Base-by-base conservation (phyloP, 306 rosid genomes). In the Luffa aegyptiaca region DNA sequence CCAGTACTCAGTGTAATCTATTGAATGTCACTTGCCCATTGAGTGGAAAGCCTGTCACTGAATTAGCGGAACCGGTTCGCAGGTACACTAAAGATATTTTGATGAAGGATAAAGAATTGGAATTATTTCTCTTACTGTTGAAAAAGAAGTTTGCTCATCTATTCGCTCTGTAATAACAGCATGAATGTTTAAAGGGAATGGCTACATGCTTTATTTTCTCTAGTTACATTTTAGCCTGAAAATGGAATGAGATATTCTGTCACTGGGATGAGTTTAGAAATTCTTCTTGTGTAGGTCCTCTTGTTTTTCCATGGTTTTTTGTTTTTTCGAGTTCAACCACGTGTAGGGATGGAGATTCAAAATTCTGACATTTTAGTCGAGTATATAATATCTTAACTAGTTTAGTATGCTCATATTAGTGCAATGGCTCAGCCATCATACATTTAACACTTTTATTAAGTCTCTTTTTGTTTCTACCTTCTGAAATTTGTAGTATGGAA, bases 61-160 rank as follows among this genome's bases (percentile, higher is more conserved):
- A 91, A 78, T 91, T 95, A 66, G 79, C 21, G 21, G 86, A 93
- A 78, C 98, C 98, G 48, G 92, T 95, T 82, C 90, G 98, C 86
- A 92, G 97, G 99, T 95, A 88, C 18, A 76, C 76, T 76, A 75
- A 21, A 53, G 0, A 72, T 39, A 11, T 37, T 70, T 21, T 76
- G 63, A 51, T 77, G 37, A 52, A 11, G 41, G 13, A 8, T 52
- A 20, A 74, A 61, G 26, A 61, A n/a, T 48, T 53, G 51, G 13
- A n/a, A 42, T 33, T 49, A n/a, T 56, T 76, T 74, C 37, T 46
- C 3, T 52, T 61, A 33, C 45, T 18, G 2, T n/a, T 75, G 1
- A 52, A 72, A 55, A 64, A 51, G 9, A 72, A 37, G 64, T 26
- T 48, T 44, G 41, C 77, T 20, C 13, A 4, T 68, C 53, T 16